Percentiles rank a stretch among this genome's conserved stretches.
Conservation (phyloP, 768 basidiomycete species). For the Collybia sp. region DNA sequence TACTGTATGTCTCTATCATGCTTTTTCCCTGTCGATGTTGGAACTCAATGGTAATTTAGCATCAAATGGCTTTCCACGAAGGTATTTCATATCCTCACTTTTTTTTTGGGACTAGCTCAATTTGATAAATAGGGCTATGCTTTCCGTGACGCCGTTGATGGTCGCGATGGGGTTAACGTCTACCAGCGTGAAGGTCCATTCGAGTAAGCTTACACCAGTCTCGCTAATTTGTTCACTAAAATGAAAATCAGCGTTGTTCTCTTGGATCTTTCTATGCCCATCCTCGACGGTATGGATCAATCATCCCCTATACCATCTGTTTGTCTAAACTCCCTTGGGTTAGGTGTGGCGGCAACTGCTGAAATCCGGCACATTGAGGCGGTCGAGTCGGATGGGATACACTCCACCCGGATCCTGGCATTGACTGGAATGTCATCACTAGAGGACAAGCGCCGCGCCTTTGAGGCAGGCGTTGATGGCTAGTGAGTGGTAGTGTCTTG, state of each 20-base stretch:
- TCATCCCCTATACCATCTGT: background rate
- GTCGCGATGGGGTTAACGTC: constrained; percentile 75
- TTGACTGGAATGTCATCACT: constrained; percentile 91
- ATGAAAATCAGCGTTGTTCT: constrained; percentile 63
- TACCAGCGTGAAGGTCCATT: constrained; percentile 75
- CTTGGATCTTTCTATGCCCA: constrained; percentile 89
- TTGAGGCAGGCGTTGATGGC: constrained; percentile 91
- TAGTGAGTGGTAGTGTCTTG: constrained; percentile 55
- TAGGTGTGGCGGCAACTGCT: constrained; percentile 78
- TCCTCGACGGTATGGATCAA: constrained; percentile 68
- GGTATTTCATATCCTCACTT: constrained; percentile 16
- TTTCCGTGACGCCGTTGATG: constrained; percentile 77
- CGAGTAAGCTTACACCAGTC: constrained; percentile 53
- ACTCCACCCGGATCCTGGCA: constrained; percentile 62
- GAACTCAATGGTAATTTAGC: constrained; percentile 13
- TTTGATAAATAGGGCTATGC: constrained; percentile 54
- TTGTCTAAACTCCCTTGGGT: background rate
- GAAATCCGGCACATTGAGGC: constrained; percentile 76
- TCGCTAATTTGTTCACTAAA: background rate
- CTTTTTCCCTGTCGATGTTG: constrained; percentile 3
- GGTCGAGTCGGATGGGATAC: constrained; percentile 26
- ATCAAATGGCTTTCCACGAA: constrained; percentile 69
- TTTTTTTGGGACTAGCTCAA: background rate
- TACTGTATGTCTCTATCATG: constrained; percentile 55
- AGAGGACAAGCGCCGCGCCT: constrained; percentile 89